Conservation (phyloP, 257 asterid species). For the Solanum chilense region DNA sequence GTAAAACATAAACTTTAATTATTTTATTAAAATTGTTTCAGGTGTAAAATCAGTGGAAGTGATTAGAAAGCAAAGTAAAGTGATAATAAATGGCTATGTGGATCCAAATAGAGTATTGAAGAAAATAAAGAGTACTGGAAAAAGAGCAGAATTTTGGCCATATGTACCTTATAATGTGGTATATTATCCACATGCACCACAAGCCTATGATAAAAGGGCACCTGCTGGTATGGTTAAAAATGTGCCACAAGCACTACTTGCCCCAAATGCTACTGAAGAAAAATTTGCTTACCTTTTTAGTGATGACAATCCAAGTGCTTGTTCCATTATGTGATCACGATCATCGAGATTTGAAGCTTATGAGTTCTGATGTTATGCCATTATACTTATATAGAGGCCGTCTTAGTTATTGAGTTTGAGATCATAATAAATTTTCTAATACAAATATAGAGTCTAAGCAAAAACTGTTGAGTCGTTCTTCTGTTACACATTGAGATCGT, state of each 20-base stretch:
- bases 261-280: constrained; percentile 30
- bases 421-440: neutral
- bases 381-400: neutral
- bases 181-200: constrained; percentile 44
- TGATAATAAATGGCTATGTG: constrained; percentile 52
- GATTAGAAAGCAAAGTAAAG: constrained; percentile 48
- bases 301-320: constrained; percentile 78
- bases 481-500: neutral
- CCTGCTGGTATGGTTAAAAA: constrained; percentile 66
- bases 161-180: constrained; percentile 58
- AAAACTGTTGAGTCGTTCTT: neutral
- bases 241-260: constrained; percentile 28
- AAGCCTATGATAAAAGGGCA: constrained; percentile 67
- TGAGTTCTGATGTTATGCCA: neutral
- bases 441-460: neutral
- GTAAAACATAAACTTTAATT: neutral
- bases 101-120: constrained; percentile 62
- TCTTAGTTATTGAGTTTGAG: neutral
- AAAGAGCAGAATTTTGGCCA: constrained; percentile 83
- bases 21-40: neutral
- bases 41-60: constrained; percentile 67
- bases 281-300: constrained; percentile 47
- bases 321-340: constrained; percentile 51
- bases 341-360: neutral
- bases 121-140: constrained; percentile 61